Base-by-base conservation (phyloP, 2,329 filamentous ascomycete species). In the Colletotrichum orchidophilum region DNA sequence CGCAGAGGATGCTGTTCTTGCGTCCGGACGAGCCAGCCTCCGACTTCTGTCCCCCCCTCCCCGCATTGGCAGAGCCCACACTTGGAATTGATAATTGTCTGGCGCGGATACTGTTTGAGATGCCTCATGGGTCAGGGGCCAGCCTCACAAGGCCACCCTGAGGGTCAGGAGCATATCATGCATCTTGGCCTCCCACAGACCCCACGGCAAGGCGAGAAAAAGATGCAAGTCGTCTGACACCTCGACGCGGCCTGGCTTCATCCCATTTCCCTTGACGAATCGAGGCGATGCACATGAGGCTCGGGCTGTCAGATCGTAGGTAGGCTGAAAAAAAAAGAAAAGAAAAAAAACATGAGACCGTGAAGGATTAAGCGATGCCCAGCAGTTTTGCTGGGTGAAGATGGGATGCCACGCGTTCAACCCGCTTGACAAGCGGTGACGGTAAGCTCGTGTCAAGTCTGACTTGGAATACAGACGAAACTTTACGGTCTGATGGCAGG, bases 381-480 rank as follows among this genome's bases (percentile, higher is more conserved):
- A 52, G 61, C 29, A 69, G 53, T 21, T 46, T 8, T 24, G 53
- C 52, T 53, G n/a, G n/a, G 6, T 31, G 26, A 64, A 54, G 61
- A 65, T 69, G 66, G 39, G 66, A 65, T 69, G 53, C 60, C 61
- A 65, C 60, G 53, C 66, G 61, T 65, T 54, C 54, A 54, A 27
- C 24, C 60, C 42, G 53, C 53, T 26, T 42, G 53, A 66, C 27
- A 35, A n/a, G 49, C 46, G 62, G 49, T 55, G 46, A 46, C 62
- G 9, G 61, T 21, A 66, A 59, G 27, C 35, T 49, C 49, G 50
- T 59, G 66, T 69, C 66, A 64, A 33, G 24, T 57, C 24, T 46
- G 54, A 60, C 62, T 33, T 59, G 52, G 62, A 61, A 61, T 66
- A 55, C 66, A 60, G 66, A 70, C 57, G 68, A 71, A 71, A 71